Evolutionary conservation across 1,284 basidiomycete species (phyloP).

Genomic region (Macrocybe sp.): DNA sequence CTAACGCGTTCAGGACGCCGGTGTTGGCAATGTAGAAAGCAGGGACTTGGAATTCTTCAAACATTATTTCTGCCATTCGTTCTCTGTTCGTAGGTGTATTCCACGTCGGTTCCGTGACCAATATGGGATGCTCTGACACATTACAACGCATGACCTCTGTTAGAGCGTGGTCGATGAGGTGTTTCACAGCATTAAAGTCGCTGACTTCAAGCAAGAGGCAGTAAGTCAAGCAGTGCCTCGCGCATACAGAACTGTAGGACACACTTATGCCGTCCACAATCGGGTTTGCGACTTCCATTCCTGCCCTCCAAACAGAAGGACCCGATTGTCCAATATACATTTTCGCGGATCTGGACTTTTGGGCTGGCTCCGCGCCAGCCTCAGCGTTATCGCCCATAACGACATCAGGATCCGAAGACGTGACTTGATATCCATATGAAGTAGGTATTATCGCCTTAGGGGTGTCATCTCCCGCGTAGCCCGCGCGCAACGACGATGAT

Average conservation of each 20-base stretch:
- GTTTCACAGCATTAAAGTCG: conserved; percentile 74
- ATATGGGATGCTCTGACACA: conserved; percentile 82
- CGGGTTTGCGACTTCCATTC: conserved; percentile 85
- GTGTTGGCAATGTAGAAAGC: conserved; percentile 98
- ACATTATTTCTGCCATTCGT: conserved; percentile 93
- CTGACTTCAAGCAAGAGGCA: conserved; percentile 45
- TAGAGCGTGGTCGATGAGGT: conserved; percentile 74
- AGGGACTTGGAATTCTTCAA: conserved; percentile 92
- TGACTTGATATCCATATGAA: conserved; percentile 74
- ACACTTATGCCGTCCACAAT: conserved; percentile 82
- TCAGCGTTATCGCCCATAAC: conserved; percentile 48
- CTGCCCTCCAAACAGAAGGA: conserved; percentile 86
- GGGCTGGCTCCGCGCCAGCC: conserved; percentile 16
- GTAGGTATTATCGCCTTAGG: conserved; percentile 92
- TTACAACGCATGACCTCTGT: conserved; percentile 71
- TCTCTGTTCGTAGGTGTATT: conserved; percentile 89
- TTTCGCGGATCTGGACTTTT: conserved; percentile 48
- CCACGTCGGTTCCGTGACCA: conserved; percentile 96
- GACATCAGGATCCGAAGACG: conserved; percentile 43
- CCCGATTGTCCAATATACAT: conserved; percentile 89
- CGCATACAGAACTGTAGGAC: conserved; percentile 24
- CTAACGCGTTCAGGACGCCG: conserved; percentile 91
- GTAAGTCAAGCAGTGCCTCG: conserved; percentile 3
- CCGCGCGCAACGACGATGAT: conserved; percentile 83
- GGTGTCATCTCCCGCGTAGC: conserved; percentile 96